Conservation (phyloP, 1,284 basidiomycete genomes). For the Ustilago sp. region DNA sequence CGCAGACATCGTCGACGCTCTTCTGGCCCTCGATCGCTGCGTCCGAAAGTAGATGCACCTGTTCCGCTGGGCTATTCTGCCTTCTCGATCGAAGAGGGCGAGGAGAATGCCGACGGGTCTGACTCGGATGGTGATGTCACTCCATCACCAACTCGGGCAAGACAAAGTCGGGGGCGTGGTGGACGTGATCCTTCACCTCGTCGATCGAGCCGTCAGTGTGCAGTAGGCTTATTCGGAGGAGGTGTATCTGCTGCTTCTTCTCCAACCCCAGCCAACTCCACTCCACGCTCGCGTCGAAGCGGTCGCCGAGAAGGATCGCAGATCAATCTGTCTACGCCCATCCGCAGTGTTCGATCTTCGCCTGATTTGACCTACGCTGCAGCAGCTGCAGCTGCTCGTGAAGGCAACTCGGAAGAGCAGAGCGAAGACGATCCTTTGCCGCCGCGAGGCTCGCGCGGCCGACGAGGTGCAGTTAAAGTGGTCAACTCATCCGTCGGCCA, state of each 20-base stretch:
- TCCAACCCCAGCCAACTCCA: background rate
- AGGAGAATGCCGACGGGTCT: constrained; percentile 22
- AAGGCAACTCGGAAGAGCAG: constrained; percentile 7
- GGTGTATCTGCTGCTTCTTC: constrained; percentile 16
- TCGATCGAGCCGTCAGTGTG: constrained; percentile 50
- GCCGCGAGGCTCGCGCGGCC: constrained; percentile 44
- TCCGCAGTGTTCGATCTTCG: constrained; percentile 52
- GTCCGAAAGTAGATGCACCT: constrained; percentile 60
- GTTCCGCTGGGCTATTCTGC: constrained; percentile 53
- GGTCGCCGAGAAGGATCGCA: constrained; percentile 23
- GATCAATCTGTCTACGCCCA: constrained; percentile 20
- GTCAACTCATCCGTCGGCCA: constrained; percentile 46
- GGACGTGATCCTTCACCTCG: constrained; percentile 39
- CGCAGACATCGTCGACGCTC: constrained; percentile 35
- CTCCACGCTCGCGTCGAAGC: constrained; percentile 17
- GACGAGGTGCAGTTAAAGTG: constrained; percentile 54
- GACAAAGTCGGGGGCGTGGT: constrained; percentile 13
- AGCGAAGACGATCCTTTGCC: constrained; percentile 21
- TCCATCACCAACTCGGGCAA: constrained; percentile 19
- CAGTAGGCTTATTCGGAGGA: constrained; percentile 56
- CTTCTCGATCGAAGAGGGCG: constrained; percentile 33
- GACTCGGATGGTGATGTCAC: constrained; percentile 35
- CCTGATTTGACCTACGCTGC: constrained; percentile 51
- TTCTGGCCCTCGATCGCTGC: constrained; percentile 34
- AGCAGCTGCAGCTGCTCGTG: constrained; percentile 20